Conservation (phyloP, 306 rosid species). For the Gastrolobium bilobum region DNA sequence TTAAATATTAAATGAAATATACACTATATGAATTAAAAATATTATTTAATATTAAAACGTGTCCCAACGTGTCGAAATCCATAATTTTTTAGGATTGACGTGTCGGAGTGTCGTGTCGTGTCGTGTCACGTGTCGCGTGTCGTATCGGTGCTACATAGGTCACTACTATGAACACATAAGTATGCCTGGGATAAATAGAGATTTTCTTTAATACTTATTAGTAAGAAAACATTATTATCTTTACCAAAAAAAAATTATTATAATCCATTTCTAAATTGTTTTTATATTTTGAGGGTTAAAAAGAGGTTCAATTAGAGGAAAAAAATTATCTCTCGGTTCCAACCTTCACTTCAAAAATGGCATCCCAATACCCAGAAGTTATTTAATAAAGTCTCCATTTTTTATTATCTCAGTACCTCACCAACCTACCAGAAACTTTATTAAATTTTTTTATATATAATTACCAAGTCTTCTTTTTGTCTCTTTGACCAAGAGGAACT, state of each 20-base stretch:
- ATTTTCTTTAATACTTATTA: neutral
- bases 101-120: too few species aligned
- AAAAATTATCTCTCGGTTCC: neutral
- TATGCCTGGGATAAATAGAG: neutral
- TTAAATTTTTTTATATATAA: constrained; percentile 5
- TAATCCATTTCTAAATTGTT: neutral
- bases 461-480: constrained; percentile 48
- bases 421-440: constrained; percentile 37
- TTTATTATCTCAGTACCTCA: neutral
- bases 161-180: neutral
- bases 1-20: too few species aligned
- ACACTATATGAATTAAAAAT: too few species aligned
- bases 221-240: neutral
- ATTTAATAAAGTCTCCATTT: constrained; percentile 2
- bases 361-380: neutral
- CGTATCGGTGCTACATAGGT: too few species aligned
- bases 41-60: too few species aligned
- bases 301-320: neutral
- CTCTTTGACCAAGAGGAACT: constrained; percentile 52
- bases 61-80: too few species aligned
- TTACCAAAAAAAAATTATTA: too few species aligned
- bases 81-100: too few species aligned
- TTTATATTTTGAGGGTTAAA: neutral
- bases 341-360: neutral
- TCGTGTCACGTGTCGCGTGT: too few species aligned